Conservation (phyloP, 2,329 filamentous ascomycete genomes). For the Diplodia intermedia region DNA sequence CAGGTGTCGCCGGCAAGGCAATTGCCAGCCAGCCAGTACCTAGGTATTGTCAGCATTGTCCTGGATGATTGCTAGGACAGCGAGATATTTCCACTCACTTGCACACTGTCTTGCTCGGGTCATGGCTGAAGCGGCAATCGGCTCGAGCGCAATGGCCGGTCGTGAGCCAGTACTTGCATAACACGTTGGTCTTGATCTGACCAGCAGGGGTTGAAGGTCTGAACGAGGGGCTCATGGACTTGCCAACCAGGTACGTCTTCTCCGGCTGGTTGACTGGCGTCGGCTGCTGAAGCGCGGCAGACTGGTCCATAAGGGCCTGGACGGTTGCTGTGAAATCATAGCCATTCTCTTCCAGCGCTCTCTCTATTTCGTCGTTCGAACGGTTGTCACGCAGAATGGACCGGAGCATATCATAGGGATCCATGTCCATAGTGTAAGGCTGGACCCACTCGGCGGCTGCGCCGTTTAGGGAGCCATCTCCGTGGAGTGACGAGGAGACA, state of each 20-base stretch:
- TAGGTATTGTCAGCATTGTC: constrained; percentile 47
- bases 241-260: constrained; percentile 77
- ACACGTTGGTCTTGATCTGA: constrained; percentile 81
- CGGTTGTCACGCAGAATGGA: constrained; percentile 90
- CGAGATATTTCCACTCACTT: constrained; percentile 70
- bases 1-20: constrained; percentile 93
- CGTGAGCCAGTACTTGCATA: constrained; percentile 97
- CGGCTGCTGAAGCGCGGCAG: constrained; percentile 60
- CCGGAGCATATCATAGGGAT: constrained; percentile 94
- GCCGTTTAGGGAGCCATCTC: constrained; percentile 75
- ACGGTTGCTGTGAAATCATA: constrained; percentile 95
- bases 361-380: constrained; percentile 92
- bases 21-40: constrained; percentile 95
- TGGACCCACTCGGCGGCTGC: constrained; percentile 80
- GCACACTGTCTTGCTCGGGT: constrained; percentile 94
- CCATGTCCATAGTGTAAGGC: constrained; percentile 83
- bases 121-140: constrained; percentile 96
- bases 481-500: constrained; percentile 75
- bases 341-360: constrained; percentile 84
- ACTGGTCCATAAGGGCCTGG: constrained; percentile 78
- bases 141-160: constrained; percentile 94
- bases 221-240: constrained; percentile 78
- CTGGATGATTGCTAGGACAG: background rate
- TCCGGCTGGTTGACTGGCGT: constrained; percentile 62
- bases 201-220: constrained; percentile 78